Base-by-base conservation (phyloP, 1,284 basidiomycete genomes). In the Phlebopus sp. region DNA sequence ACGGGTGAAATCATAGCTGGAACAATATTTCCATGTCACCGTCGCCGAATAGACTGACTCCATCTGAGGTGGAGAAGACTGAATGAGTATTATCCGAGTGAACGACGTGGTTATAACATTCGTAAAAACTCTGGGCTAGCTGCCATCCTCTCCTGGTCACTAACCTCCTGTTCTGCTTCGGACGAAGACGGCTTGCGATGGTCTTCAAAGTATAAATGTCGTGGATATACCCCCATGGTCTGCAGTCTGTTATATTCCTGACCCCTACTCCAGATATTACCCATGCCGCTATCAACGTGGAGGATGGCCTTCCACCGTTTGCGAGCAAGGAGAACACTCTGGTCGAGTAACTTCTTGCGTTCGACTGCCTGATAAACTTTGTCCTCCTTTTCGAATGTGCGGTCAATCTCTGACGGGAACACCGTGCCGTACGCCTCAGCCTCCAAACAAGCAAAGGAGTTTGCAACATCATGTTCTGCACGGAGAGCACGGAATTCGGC, bases 401-500 rank as follows among this genome's bases (percentile, higher is more conserved):
- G 74, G 53, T 84, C 76, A 37, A 84, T 77, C 67, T 84, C 81
- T 14, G 79, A 78, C 14, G 73, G 74, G 57, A 92, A 90, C 31
- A 72, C 63, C n/a, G 83, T 83, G 40, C 94, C 93, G 59, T 88
- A 80, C 23, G 79, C 69, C 53, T 87, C 77, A 10, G 94, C 94
- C 69, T 98, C 93, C 56, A 85, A 73, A 15, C 79, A 77, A 11
- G 95, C 93, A 44, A 90, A 82, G 4, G 78, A 74, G 23, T 81
- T 82, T 2, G 91, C 80, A 47, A 92, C 79, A 60, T 94, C 84
- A 57, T 90, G 86, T 64, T 92, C 85, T 19, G 91, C 86, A 45
- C 92, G 85, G 31, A 98, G 77, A 17, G 89, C 75, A 43, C 90
- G 84, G 72, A 93, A 98, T 67, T 97, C 91, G 11, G 80, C 76